Conservation (phyloP, 805 yeast genomes). For the Dipodascopsis uninucleata region DNA sequence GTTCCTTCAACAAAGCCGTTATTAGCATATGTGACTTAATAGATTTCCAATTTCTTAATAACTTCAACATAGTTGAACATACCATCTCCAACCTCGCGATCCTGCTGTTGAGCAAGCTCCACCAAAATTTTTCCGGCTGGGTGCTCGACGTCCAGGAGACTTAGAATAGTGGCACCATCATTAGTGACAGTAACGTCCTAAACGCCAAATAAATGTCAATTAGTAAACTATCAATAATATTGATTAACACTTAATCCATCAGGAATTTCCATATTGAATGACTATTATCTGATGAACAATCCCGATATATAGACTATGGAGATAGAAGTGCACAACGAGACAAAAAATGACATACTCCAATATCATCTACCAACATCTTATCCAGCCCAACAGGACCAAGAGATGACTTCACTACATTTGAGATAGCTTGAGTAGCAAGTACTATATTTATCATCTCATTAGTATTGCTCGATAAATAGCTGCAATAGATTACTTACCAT, state of each 20-base stretch:
- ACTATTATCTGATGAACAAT: not conserved
- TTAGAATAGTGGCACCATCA: constrained; percentile 95
- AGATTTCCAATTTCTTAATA: not conserved
- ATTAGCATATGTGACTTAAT: not conserved
- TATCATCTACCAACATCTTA: constrained; percentile 97
- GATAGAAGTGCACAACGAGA: not conserved
- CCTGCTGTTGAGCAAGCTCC: constrained; percentile 97
- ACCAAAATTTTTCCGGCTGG: constrained; percentile 98
- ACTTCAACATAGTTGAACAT: not conserved
- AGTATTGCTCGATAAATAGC: too few species aligned
- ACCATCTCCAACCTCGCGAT: constrained; percentile 97
- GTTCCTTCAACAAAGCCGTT: constrained; percentile 41
- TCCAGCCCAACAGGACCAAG: constrained; percentile 98
- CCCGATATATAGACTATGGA: not conserved
- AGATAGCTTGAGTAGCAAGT: constrained; percentile 82
- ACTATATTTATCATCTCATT: constrained; percentile 37
- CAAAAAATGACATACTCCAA: constrained; percentile 49
- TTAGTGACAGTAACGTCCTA: constrained; percentile 93
- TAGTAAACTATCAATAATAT: too few species aligned
- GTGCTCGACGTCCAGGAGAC: constrained; percentile 91
- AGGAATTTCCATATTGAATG: not conserved
- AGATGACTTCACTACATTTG: constrained; percentile 83
- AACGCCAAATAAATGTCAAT: not conserved
- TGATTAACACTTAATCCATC: not conserved
- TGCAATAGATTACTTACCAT: constrained; percentile 47